Conservation (phyloP, 1,284 basidiomycete genomes). For the Irpex sp. region DNA sequence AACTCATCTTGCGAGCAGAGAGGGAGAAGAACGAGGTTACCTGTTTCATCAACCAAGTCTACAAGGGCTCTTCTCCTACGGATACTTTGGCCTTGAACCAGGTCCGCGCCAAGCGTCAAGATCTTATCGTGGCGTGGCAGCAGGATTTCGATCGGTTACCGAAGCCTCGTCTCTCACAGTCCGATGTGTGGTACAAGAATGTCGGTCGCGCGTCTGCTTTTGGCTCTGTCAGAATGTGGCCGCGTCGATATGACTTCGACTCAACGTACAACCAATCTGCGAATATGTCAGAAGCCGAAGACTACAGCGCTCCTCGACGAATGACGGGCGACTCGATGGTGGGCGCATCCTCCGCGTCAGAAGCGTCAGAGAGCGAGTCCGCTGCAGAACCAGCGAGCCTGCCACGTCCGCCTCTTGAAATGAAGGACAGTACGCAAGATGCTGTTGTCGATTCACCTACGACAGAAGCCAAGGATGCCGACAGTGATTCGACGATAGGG, state of each 20-base stretch:
- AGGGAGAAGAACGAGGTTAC: slow-evolving; percentile 75
- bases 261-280: slow-evolving; percentile 54
- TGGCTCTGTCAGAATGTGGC: slow-evolving; percentile 69
- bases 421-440: slow-evolving; percentile 1
- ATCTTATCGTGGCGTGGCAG: slow-evolving; percentile 97
- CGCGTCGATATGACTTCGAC: slow-evolving; percentile 54
- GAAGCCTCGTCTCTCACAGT: slow-evolving; percentile 48
- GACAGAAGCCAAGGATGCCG: slow-evolving; percentile 39
- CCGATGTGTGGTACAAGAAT: slow-evolving; percentile 37
- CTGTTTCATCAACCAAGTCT: slow-evolving; percentile 74
- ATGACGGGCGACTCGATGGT: slow-evolving; percentile 51
- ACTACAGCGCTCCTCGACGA: slow-evolving; percentile 41
- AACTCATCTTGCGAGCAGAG: slow-evolving; percentile 71
- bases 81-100: slow-evolving; percentile 89
- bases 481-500: slow-evolving; percentile 91
- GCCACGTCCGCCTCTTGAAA: background rate
- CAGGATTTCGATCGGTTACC: slow-evolving; percentile 77
- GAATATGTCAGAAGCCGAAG: slow-evolving; percentile 78
- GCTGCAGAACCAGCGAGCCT: slow-evolving; percentile 16
- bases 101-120: slow-evolving; percentile 85
- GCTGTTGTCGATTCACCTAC: slow-evolving; percentile 5
- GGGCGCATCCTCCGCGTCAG: slow-evolving; percentile 55
- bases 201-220: slow-evolving; percentile 59
- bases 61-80: slow-evolving; percentile 75
- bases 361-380: slow-evolving; percentile 47